These are phyloP conservation scores for Penicillium riverlandense DNA, from an alignment of 495 filamentous ascomycete species.

Conservation along the genomic window DNA sequence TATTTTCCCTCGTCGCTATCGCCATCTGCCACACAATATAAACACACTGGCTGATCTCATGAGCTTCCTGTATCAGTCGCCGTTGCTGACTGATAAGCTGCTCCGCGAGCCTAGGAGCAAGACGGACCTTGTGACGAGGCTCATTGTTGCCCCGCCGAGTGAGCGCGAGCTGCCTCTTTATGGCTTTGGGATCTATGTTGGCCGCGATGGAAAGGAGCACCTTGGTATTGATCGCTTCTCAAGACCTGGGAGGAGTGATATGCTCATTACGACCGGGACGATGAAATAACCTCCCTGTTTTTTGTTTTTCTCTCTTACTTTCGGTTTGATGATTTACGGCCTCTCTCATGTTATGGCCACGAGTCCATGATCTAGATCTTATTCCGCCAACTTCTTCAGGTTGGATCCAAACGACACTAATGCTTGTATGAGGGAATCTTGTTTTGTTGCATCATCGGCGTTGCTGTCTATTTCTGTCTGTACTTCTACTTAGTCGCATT, in stretches of 20 bases:
- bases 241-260: slow-evolving; percentile 38
- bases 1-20: slow-evolving; percentile 47
- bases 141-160: slow-evolving; percentile 43
- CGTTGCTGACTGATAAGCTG: slow-evolving; percentile 58
- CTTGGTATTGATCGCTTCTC: slow-evolving; percentile 57
- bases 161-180: slow-evolving; percentile 45
- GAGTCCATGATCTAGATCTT: no score
- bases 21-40: slow-evolving; percentile 63
- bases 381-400: no score
- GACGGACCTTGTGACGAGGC: slow-evolving; percentile 53
- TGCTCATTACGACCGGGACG: slow-evolving; percentile 34
- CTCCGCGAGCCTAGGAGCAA: slow-evolving; percentile 55
- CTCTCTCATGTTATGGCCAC: no score
- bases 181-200: slow-evolving; percentile 55
- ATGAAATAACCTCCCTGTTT: slow-evolving; percentile 15
- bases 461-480: no score
- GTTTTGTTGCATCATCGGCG: no score
- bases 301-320: no score
- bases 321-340: no score
- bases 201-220: slow-evolving; percentile 56
- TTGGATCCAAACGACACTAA: no score
- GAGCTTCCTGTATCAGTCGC: slow-evolving; percentile 63
- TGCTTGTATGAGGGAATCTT: no score
- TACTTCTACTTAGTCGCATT: no score
- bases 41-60: slow-evolving; percentile 68